These are phyloP conservation scores for Chalciporus piperatus DNA, from an alignment of 768 basidiomycete genomes.

Conservation along the genomic window DNA sequence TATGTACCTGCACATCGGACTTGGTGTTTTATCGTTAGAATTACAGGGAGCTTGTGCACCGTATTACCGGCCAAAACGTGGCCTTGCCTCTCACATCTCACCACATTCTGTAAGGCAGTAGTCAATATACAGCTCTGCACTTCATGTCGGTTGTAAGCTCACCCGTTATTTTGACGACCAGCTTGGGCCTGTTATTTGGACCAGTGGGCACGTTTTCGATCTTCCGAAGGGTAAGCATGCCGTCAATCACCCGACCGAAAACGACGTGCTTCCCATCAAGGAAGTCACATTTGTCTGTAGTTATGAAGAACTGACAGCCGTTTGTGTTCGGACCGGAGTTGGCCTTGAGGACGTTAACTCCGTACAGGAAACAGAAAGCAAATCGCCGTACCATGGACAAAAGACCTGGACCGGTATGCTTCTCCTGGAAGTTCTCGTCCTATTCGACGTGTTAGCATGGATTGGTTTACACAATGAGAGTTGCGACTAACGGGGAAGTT, in stretches of 20 bases:
- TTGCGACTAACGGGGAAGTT: conserved; percentile 70
- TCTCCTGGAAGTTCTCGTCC: conserved; percentile 95
- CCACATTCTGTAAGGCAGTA: conserved; percentile 44
- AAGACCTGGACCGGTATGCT: conserved; percentile 82
- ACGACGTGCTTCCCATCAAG: conserved; percentile 94
- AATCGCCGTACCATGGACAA: conserved; percentile 74
- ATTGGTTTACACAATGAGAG: background rate
- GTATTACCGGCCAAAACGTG: background rate
- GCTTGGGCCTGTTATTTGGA: conserved; percentile 84
- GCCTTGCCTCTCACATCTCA: conserved; percentile 44
- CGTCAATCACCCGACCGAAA: conserved; percentile 87
- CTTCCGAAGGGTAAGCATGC: conserved; percentile 93
- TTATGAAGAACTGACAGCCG: conserved; percentile 98
- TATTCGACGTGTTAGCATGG: conserved; percentile 27
- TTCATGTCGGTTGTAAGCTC: conserved; percentile 15
- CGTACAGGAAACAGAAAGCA: background rate
- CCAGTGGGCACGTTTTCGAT: conserved; percentile 96
- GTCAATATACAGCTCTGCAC: background rate
- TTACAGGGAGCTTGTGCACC: background rate
- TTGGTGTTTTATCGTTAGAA: background rate
- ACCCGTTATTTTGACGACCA: conserved; percentile 88
- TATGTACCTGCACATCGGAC: background rate
- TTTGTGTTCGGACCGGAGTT: conserved; percentile 95
- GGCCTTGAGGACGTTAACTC: conserved; percentile 50
- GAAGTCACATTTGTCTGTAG: conserved; percentile 92